Evolutionary conservation across 2,329 filamentous ascomycete species (phyloP).

Genomic region (Elsinoe ampelina): DNA sequence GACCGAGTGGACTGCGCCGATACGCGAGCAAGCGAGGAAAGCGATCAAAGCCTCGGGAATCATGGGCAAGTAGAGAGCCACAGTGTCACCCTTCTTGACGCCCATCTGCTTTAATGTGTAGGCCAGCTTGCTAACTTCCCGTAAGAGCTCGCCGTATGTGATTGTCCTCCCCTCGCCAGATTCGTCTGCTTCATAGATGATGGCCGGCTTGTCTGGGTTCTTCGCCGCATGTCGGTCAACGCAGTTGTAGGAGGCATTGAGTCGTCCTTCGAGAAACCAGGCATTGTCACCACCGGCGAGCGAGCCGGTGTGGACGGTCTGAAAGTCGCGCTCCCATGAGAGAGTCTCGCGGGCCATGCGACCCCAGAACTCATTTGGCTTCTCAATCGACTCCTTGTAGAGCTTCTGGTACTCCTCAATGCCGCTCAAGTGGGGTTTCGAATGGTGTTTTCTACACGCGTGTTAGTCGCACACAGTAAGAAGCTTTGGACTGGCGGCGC

Average conservation of each 20-base stretch:
- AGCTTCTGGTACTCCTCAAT: slow-evolving; percentile 55
- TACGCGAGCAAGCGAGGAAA: slow-evolving; percentile 81
- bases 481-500: slow-evolving; percentile 20
- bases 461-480: slow-evolving; percentile 15
- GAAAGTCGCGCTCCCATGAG: slow-evolving; percentile 82
- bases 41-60: slow-evolving; percentile 91
- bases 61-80: slow-evolving; percentile 97
- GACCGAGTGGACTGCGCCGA: slow-evolving; percentile 93
- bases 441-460: slow-evolving; percentile 46
- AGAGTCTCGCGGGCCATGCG: slow-evolving; percentile 77
- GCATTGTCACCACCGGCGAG: slow-evolving; percentile 73
- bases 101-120: slow-evolving; percentile 91
- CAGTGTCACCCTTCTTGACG: slow-evolving; percentile 92
- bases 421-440: slow-evolving; percentile 48
- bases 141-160: slow-evolving; percentile 85
- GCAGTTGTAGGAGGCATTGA: slow-evolving; percentile 97
- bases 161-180: slow-evolving; percentile 75
- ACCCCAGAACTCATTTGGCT: slow-evolving; percentile 86
- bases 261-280: slow-evolving; percentile 87
- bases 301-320: slow-evolving; percentile 73
- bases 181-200: slow-evolving; percentile 98
- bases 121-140: slow-evolving; percentile 79
- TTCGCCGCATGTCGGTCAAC: slow-evolving; percentile 95
- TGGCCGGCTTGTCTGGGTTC: slow-evolving; percentile 84
- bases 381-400: slow-evolving; percentile 75